Conservation (phyloP, 805 yeast genomes). For the Hyphopichia homilentoma region DNA sequence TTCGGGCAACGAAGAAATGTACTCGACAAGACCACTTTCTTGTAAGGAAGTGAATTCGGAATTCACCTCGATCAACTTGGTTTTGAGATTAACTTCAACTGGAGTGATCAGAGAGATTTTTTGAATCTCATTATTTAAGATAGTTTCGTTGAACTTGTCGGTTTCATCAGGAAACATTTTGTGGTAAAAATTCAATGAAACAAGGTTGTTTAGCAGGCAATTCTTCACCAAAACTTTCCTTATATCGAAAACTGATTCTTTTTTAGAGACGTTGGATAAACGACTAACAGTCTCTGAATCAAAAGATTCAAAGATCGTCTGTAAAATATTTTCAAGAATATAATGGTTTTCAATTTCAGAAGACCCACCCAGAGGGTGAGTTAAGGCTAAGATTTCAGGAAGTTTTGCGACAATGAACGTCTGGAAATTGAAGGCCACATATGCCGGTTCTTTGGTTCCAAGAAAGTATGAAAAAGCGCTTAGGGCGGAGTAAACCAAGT, state of each 20-base stretch:
- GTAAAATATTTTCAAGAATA: no score
- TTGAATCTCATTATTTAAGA: constrained; percentile 21
- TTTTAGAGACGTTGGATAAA: no score
- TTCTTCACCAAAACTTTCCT: constrained; percentile 26
- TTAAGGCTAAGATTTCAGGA: constrained; percentile 19
- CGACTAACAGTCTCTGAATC: no score
- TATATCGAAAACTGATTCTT: constrained; percentile 15
- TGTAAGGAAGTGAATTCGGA: constrained; percentile 38
- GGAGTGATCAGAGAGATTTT: neutral
- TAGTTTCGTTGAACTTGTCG: constrained; percentile 16
- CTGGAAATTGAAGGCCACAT: constrained; percentile 30
- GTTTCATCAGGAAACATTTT: constrained; percentile 25
- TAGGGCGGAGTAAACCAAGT: no score
- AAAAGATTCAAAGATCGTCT: no score
- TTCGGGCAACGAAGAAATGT: constrained; percentile 16
- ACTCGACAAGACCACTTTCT: constrained; percentile 34
- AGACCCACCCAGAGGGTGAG: no score
- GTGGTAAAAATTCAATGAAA: constrained; percentile 21
- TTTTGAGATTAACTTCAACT: constrained; percentile 18
- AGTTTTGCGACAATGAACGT: constrained; percentile 29
- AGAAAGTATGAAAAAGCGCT: neutral
- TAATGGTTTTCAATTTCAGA: no score
- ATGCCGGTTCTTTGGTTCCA: constrained; percentile 2
- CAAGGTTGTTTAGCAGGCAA: constrained; percentile 24
- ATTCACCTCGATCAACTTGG: constrained; percentile 30